Conservation (phyloP, 140 eudicot genomes). For the Stevia rebaudiana region DNA sequence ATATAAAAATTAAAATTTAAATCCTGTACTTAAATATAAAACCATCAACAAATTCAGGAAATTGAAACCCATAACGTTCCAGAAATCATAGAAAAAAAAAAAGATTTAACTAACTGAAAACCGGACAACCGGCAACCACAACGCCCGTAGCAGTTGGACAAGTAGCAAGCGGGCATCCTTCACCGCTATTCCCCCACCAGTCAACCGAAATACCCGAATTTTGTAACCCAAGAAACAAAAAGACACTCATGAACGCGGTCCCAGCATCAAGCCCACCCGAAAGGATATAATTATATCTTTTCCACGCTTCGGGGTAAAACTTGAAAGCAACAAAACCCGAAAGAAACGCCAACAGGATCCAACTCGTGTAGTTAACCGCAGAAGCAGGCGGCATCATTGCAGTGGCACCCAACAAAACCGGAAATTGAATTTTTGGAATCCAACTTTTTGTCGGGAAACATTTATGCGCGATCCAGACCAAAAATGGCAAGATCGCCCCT, state of each 20-base stretch:
- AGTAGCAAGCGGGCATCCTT: constrained; percentile 58
- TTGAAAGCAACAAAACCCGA: constrained; percentile 42
- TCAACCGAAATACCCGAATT: constrained; percentile 23
- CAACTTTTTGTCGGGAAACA: constrained; percentile 45
- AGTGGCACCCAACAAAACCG: constrained; percentile 48
- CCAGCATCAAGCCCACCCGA: constrained; percentile 70
- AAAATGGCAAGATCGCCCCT: constrained; percentile 47
- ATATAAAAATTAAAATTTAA: neutral
- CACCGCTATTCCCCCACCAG: constrained; percentile 61
- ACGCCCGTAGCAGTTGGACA: constrained; percentile 68
- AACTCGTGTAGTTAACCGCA: constrained; percentile 56
- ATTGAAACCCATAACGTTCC: neutral
- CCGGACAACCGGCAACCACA: constrained; percentile 48
- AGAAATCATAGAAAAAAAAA: neutral
- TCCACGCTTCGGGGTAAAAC: constrained; percentile 43
- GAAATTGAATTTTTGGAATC: constrained; percentile 46
- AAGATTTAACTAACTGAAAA: constrained; percentile 13
- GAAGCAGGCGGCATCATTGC: constrained; percentile 59
- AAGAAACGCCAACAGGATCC: constrained; percentile 45
- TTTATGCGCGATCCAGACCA: constrained; percentile 45
- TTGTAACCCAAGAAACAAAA: constrained; percentile 47
- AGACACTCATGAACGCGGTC: constrained; percentile 55
- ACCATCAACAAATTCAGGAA: neutral
- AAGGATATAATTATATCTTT: constrained; percentile 53
- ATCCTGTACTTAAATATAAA: neutral